Evolutionary conservation across 306 rosid genomes (phyloP).

Genomic region (Herpetospermum pedunculosum): DNA sequence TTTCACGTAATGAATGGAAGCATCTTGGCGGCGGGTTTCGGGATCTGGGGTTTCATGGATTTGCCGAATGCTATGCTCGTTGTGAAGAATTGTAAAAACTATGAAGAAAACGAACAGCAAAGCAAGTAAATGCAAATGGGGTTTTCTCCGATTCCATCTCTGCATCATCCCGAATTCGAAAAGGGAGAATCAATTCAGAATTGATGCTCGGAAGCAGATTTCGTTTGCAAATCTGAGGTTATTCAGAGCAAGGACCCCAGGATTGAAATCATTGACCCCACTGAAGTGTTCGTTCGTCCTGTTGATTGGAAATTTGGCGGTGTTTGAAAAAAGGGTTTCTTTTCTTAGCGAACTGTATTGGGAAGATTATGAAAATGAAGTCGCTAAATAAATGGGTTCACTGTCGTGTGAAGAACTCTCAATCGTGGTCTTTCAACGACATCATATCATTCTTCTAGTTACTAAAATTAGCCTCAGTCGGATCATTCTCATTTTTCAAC

Average conservation of each 20-base stretch:
- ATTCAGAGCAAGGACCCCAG: not conserved
- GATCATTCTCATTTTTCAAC: not conserved
- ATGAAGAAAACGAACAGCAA: slow-evolving; percentile 40
- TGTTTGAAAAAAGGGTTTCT: not conserved
- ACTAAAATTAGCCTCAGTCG: not conserved
- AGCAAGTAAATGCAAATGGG: slow-evolving; percentile 45
- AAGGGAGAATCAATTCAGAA: not conserved
- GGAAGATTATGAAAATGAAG: not conserved
- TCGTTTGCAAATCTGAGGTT: not conserved
- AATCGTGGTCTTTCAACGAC: not conserved
- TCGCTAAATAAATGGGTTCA: not conserved
- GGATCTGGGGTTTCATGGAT: slow-evolving; percentile 50
- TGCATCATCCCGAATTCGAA: slow-evolving; percentile 24
- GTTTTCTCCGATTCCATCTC: slow-evolving; percentile 58
- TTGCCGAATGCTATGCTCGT: slow-evolving; percentile 39
- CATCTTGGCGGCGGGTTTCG: slow-evolving; percentile 30
- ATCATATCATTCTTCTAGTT: not conserved
- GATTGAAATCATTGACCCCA: not conserved
- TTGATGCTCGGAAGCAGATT: not conserved
- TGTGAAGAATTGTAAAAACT: slow-evolving; percentile 52
- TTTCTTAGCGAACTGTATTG: not conserved
- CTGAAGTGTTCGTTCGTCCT: not conserved
- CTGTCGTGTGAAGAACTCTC: not conserved
- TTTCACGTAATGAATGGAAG: slow-evolving; percentile 44
- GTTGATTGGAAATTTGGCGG: not conserved